phyloP scores from a whole-genome alignment of 176 grass and related monocot genomes.

The Oryza punctata region DNA sequence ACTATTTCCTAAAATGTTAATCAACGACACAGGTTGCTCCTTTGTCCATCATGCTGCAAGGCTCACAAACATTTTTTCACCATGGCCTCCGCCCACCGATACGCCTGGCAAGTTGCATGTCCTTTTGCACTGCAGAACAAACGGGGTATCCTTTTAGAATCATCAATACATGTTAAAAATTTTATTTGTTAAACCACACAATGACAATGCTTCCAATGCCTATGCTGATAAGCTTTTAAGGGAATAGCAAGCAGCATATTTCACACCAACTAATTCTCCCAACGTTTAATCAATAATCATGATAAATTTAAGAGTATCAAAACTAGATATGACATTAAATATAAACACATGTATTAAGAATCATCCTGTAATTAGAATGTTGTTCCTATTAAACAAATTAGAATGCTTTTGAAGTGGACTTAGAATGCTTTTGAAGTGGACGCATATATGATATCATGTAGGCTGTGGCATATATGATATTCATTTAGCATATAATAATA shows the following conservation, averaged over 20 bases:
- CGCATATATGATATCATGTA: too few species aligned
- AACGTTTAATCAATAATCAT: background rate
- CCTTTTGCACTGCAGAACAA: constrained; percentile 73
- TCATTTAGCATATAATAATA: constrained; percentile 20
- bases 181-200: constrained; percentile 20
- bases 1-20: background rate
- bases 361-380: constrained; percentile 11
- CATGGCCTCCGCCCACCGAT: constrained; percentile 60
- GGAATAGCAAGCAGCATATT: background rate
- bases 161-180: background rate
- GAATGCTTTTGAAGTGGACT: background rate
- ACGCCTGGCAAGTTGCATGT: constrained; percentile 87
- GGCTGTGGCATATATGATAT: background rate
- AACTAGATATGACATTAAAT: too few species aligned
- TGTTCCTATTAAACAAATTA: background rate
- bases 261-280: background rate
- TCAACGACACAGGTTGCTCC: background rate
- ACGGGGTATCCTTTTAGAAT: background rate
- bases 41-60: constrained; percentile 13
- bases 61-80: background rate
- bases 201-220: background rate
- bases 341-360: background rate
- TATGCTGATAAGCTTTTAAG: background rate
- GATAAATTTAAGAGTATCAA: too few species aligned
- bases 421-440: background rate